Conservation (phyloP, 768 basidiomycete species). For the Pulveroboletus ravenelii region DNA sequence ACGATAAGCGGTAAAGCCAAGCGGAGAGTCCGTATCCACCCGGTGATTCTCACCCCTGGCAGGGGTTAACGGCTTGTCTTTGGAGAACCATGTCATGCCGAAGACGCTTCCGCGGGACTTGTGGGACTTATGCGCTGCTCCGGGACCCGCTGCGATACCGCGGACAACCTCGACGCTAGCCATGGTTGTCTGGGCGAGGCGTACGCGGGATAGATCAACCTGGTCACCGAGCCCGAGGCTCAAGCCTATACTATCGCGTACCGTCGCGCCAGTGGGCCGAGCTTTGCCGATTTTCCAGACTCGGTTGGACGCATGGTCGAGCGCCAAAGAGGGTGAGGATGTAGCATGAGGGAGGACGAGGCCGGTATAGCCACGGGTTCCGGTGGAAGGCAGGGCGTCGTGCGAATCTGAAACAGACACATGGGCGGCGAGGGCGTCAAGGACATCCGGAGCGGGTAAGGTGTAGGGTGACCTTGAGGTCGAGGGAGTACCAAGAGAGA, state of each 20-base stretch:
- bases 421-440: conserved; percentile 32
- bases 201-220: conserved; percentile 70
- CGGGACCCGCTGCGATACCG: conserved; percentile 38
- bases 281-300: conserved; percentile 24
- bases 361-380: conserved; percentile 53
- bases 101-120: conserved; percentile 24
- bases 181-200: conserved; percentile 86
- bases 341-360: conserved; percentile 46
- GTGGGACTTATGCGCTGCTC: conserved; percentile 10
- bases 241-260: conserved; percentile 22
- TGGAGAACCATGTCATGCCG: conserved; percentile 28
- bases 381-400: conserved; percentile 38
- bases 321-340: conserved; percentile 18
- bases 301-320: conserved; percentile 13
- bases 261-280: conserved; percentile 4
- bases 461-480: conserved; percentile 32
- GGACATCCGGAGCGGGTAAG: conserved; percentile 24
- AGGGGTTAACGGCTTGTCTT: conserved; percentile 16
- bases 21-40: conserved; percentile 27
- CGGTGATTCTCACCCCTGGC: conserved; percentile 7
- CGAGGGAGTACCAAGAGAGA: conserved; percentile 14
- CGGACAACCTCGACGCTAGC: conserved; percentile 75
- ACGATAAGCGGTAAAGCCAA: conserved; percentile 69
- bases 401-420: conserved; percentile 23
- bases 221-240: conserved; percentile 39